Evolutionary conservation across 495 filamentous ascomycete genomes (phyloP).

Genomic region (Neurospora sp.): DNA sequence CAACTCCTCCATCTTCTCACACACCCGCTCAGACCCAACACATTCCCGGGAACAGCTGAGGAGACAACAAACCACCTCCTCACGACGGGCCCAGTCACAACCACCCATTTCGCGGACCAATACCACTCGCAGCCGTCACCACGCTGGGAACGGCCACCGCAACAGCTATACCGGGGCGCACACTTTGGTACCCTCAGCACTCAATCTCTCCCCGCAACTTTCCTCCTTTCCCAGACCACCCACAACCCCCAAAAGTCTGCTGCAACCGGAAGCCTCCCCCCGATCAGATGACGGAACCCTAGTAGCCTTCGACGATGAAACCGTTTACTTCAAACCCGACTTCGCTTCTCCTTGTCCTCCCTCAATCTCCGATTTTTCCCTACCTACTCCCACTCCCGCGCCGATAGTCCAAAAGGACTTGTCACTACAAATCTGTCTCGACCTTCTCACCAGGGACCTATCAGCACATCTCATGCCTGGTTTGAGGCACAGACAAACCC

Average conservation of each 20-base stretch:
- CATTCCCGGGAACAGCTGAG: not conserved
- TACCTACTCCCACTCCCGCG: not conserved
- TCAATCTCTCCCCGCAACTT: not conserved
- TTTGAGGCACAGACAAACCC: not conserved
- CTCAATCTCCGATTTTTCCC: not conserved
- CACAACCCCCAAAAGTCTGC: constrained; percentile 6
- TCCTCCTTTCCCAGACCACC: not conserved
- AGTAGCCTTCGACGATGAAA: constrained; percentile 34
- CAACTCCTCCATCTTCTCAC: constrained; percentile 7
- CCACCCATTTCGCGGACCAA: not conserved
- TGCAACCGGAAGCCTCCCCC: constrained; percentile 13
- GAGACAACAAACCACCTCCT: not conserved
- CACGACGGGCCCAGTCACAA: not conserved
- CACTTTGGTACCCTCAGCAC: not conserved
- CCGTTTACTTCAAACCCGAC: constrained; percentile 28
- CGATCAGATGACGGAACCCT: constrained; percentile 36
- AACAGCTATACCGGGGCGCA: not conserved
- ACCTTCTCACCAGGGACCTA: constrained; percentile 33
- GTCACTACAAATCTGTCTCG: constrained; percentile 28
- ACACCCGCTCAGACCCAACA: constrained; percentile 16
- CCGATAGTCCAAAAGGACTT: not conserved
- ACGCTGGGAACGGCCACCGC: not conserved
- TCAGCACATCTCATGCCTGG: constrained; percentile 18
- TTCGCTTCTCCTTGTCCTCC: constrained; percentile 22
- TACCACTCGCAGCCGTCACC: not conserved